Evolutionary conservation across 108 stramenopile species (phyloP), one percentile per base, ranked within the genome.

Genomic region (Conticribra weissflogii): DNA sequence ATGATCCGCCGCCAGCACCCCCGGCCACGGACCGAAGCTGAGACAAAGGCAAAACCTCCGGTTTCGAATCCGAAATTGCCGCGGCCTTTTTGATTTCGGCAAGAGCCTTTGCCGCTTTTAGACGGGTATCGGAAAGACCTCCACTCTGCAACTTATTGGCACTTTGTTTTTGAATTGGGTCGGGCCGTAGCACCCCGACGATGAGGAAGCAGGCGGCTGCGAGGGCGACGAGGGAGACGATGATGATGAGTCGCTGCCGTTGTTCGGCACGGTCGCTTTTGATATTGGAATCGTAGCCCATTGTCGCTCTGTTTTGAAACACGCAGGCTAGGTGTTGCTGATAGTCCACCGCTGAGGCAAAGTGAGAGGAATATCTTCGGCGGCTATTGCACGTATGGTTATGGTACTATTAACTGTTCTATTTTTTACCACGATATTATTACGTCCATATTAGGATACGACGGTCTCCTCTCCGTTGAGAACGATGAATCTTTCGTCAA

Each of bases 231-330:
- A 78, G 31, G 36, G 68, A 65, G 0, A 59, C 59, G 8, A 78
- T 7, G 3, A 78, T 51, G 8, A 47, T 58, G 48, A 60, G 22
- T 0, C 68, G 68, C 61, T 78, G 76, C 22, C 63, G 76, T 27
- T 46, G 61, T 24, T 69, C 63, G 24, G 76, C 55, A 34, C 54
- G 45, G 24, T 29, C 27, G 48, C 62, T 64, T 53, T 78, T 78
- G 48, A 78, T 52, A 63, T 78, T 78, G 33, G 76, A 55, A 46
- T 78, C 76, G 68, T 78, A 70, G 32, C 76, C 76, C 76, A 78
- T 78, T 14, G 9, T 41, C 12, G 36, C 36, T 9, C 12, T 9
- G 36, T 9, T 9, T 41, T 5, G 12, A 41, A 12, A 41, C n/a
- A n/a, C n/a, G n/a, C n/a, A n/a, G n/a, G n/a, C n/a, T n/a, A n/a